phyloP scores from a whole-genome alignment of 202 grass and related monocot genomes.

The Digitaria exilis region DNA sequence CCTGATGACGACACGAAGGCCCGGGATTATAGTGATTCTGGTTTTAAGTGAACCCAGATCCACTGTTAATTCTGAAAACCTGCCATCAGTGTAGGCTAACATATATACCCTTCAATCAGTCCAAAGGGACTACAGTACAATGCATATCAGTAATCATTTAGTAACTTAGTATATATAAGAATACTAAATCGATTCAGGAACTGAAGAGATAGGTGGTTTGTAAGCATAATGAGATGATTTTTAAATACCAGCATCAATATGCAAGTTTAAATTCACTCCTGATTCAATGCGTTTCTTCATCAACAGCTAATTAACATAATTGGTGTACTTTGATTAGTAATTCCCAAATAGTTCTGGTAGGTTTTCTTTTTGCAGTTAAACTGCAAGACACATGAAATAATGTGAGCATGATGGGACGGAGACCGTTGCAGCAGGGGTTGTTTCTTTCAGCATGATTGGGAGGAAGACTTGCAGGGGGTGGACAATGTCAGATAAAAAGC shows the following conservation, averaged over 20 bases:
- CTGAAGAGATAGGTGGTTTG: slow-evolving; percentile 30
- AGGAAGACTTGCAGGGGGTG: slow-evolving; percentile 65
- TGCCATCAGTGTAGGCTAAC: slow-evolving; percentile 43
- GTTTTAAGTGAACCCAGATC: slow-evolving; percentile 63
- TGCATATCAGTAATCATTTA: slow-evolving; percentile 17
- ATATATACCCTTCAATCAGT: slow-evolving; percentile 21
- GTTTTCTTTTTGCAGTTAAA: slow-evolving; percentile 24
- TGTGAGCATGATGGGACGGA: slow-evolving; percentile 49
- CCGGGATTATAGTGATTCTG: slow-evolving; percentile 53
- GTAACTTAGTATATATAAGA: slow-evolving; percentile 20
- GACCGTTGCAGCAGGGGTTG: slow-evolving; percentile 55
- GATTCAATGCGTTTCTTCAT: not conserved
- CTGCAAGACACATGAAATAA: slow-evolving; percentile 61
- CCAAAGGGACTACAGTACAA: slow-evolving; percentile 19
- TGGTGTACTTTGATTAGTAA: not conserved
- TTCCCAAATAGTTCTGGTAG: slow-evolving; percentile 1
- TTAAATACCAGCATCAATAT: not conserved
- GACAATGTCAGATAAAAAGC: too few relatives aligned
- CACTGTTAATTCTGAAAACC: slow-evolving; percentile 41
- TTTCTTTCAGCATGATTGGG: slow-evolving; percentile 60
- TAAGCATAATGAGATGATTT: slow-evolving; percentile 13
- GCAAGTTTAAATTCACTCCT: slow-evolving; percentile 5
- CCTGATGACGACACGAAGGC: slow-evolving; percentile 53
- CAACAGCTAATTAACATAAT: not conserved
- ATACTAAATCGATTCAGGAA: slow-evolving; percentile 18